phyloP scores from a whole-genome alignment of 768 basidiomycete genomes.

The Amanita inopinata region DNA sequence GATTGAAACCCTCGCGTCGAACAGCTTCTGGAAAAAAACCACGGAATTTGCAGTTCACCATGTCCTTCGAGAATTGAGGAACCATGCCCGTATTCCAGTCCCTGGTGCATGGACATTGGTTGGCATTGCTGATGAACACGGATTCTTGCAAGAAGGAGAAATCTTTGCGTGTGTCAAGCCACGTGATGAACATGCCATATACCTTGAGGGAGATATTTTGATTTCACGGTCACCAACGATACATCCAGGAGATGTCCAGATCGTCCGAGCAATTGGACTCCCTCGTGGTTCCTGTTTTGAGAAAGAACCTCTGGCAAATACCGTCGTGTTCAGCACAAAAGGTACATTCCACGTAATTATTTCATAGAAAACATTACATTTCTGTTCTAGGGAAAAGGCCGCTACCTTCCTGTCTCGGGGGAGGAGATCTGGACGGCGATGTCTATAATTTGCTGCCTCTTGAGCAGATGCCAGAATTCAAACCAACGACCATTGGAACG shows the following conservation, averaged over 20 bases:
- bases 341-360: constrained; percentile 25
- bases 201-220: constrained; percentile 43
- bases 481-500: constrained; percentile 12
- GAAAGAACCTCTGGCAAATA: constrained; percentile 44
- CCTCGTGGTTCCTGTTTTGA: constrained; percentile 43
- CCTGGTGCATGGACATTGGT: constrained; percentile 57
- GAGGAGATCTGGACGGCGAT: constrained; percentile 66
- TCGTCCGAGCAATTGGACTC: constrained; percentile 50
- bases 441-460: constrained; percentile 44
- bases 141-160: constrained; percentile 39
- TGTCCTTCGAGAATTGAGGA: constrained; percentile 55
- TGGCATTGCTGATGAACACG: constrained; percentile 60
- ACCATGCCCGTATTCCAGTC: constrained; percentile 58
- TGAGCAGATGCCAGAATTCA: constrained; percentile 25
- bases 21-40: constrained; percentile 42
- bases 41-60: constrained; percentile 50
- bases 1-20: constrained; percentile 23
- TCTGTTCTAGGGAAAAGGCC: constrained; percentile 41
- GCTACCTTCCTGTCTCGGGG: constrained; percentile 52
- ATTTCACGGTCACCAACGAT: constrained; percentile 61
- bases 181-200: constrained; percentile 26
- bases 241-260: constrained; percentile 59
- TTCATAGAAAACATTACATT: background rate
- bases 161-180: constrained; percentile 53
- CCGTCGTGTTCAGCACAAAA: constrained; percentile 52